Base-by-base conservation (phyloP, 257 asterid species). In the Nicotiana sylvestris region DNA sequence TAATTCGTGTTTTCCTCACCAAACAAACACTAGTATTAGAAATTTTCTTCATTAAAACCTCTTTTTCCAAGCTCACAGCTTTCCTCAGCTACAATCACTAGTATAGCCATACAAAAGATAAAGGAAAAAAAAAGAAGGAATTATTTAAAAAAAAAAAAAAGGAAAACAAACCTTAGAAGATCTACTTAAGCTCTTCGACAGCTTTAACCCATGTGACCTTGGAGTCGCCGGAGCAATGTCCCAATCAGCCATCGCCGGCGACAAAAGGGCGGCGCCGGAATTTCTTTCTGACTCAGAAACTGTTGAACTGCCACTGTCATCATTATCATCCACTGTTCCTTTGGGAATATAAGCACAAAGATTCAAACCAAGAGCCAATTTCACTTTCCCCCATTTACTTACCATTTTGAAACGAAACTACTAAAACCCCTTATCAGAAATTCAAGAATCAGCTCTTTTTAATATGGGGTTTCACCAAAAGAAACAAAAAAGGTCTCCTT, bases 331-430 rank as follows among this genome's bases (percentile, higher is more conserved):
- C 76, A 87, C 86, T 60, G 89, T 90, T 6, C 81, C 89, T 81
- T 88, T 89, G 0, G 98, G 92, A 81, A 81, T 83, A 81, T 90
- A 87, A 21, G 90, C 88, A 70, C 98, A 94, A 46, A 91, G 90
- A 90, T 93, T 96, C 90, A 93, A 60, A 25, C 98, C 98, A 82
- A 96, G 95, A 37, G 98, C 98, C 64, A 88, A 82, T 86, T 93
- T 96, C 55, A 93, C 87, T 89, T 96, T 96, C 87, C 92, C 90
- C 99, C 99, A 96, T 87, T 91, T 96, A 82, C 92, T 92, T 35
- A 90, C 99, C 99, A 96, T 96, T 85, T 7, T n/a, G 1, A 35
- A 51, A 65, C 7, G 29, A 69, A 60, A 82, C 33, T 25, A 70
- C 61, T 51, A 33, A 78, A 57, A 84, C 83, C 85, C 83, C 86